Evolutionary conservation across 306 rosid genomes (phyloP).

Genomic region (Trifolium pratense): DNA sequence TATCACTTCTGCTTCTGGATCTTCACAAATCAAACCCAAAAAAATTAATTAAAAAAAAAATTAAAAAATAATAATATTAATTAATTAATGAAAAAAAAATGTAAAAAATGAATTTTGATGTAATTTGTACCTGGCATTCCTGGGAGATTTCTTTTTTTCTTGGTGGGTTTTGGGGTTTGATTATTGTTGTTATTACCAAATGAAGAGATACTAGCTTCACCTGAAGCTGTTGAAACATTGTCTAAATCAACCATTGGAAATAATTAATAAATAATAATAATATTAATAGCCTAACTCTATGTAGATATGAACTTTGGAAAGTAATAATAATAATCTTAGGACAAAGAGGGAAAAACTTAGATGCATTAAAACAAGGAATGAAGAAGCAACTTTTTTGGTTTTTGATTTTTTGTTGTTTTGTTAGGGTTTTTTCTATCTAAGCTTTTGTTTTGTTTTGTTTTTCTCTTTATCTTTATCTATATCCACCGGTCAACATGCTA

Average conservation of each 20-base stretch:
- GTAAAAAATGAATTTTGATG: neutral
- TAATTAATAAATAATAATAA: too few relatives aligned
- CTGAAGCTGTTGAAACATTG: conserved; percentile 78
- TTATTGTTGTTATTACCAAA: conserved; percentile 54
- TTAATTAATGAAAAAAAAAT: neutral
- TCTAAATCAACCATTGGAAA: conserved; percentile 72
- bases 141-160: conserved; percentile 84
- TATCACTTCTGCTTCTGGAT: conserved; percentile 95
- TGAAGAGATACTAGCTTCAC: conserved; percentile 83
- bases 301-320: too few relatives aligned
- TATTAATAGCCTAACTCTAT: neutral
- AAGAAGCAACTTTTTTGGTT: conserved; percentile 43
- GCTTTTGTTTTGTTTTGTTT: conserved; percentile 1
- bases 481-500: conserved; percentile 73
- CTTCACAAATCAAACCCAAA: conserved; percentile 40
- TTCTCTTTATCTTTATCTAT: conserved; percentile 25
- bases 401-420: conserved; percentile 14
- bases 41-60: neutral
- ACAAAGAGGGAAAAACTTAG: conserved; percentile 45
- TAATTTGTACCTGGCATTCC: conserved; percentile 88
- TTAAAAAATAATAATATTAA: neutral
- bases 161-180: conserved; percentile 51
- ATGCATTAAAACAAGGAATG: conserved; percentile 50
- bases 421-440: conserved; percentile 10
- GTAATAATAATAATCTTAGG: conserved; percentile 33